These are phyloP conservation scores for Diaporthe batatas DNA, from an alignment of 2,329 filamentous ascomycete genomes.

Conservation along the genomic window DNA sequence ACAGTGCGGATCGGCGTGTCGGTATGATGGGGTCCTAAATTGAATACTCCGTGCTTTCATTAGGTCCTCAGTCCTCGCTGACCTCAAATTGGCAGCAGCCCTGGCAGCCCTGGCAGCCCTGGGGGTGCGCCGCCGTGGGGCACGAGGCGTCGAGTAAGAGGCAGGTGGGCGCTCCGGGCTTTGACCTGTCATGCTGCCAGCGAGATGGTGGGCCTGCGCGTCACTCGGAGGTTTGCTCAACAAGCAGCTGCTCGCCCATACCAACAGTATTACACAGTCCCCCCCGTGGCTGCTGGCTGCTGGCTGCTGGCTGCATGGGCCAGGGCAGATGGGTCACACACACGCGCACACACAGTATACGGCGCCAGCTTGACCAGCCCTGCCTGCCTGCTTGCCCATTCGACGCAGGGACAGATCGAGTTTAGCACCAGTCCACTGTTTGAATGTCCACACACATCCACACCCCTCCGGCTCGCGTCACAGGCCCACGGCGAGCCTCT, in stretches of 20 bases:
- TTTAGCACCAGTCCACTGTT: constrained; percentile 1
- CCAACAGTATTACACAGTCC: neutral
- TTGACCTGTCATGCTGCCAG: constrained; percentile 1
- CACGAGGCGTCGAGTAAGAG: neutral
- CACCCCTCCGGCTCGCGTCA: constrained; percentile 24
- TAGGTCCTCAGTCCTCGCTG: constrained; percentile 23
- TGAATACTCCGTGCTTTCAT: constrained; percentile 33
- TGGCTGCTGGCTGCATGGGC: neutral
- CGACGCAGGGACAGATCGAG: constrained; percentile 1
- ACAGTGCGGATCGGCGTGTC: constrained; percentile 22
- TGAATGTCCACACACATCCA: constrained; percentile 30
- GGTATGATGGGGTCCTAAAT: constrained; percentile 11
- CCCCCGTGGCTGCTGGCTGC: neutral
- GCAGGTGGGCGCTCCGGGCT: neutral
- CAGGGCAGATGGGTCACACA: neutral
- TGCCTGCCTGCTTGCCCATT: neutral
- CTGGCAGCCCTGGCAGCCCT: neutral
- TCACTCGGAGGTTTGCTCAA: constrained; percentile 19
- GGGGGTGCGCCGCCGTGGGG: neutral
- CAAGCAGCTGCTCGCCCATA: neutral
- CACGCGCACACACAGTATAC: constrained; percentile 3
- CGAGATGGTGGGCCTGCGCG: constrained; percentile 2
- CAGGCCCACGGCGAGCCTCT: constrained; percentile 26
- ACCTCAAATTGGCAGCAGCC: neutral
- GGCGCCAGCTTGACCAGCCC: neutral